Conservation (phyloP, 2,329 filamentous ascomycete species). For the Cladosporium sp. region DNA sequence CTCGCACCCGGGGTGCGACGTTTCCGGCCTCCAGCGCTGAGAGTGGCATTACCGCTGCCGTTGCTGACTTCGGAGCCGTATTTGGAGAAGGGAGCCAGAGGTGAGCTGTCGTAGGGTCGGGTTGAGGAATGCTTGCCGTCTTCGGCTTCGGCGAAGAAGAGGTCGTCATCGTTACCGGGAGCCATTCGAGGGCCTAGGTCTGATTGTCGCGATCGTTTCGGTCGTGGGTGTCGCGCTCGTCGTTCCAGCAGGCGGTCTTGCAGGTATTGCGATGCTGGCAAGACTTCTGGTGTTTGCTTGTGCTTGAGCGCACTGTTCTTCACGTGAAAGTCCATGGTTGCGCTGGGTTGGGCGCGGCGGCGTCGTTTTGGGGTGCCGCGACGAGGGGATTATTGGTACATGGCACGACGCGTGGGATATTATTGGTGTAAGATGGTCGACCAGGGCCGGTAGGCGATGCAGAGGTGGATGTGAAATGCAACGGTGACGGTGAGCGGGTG, state of each 20-base stretch:
- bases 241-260: conserved; percentile 33
- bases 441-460: too few relatives aligned
- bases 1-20: conserved; percentile 52
- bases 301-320: conserved; percentile 4
- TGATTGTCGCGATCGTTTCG: conserved; percentile 31
- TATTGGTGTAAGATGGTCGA: too few relatives aligned
- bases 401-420: neutral
- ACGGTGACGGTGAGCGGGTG: neutral
- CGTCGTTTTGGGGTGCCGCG: neutral
- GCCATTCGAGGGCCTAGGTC: conserved; percentile 28
- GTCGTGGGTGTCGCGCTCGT: conserved; percentile 26
- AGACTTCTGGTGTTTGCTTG: conserved; percentile 18
- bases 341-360: neutral
- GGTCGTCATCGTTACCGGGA: conserved; percentile 30
- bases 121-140: conserved; percentile 16
- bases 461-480: neutral
- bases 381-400: conserved; percentile 3
- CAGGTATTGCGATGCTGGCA: conserved; percentile 31
- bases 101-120: conserved; percentile 28
- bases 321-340: conserved; percentile 10
- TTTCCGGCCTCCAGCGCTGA: conserved; percentile 11
- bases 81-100: conserved; percentile 18
- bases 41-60: too few relatives aligned
- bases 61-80: conserved; percentile 19
- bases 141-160: conserved; percentile 33